Percentiles rank a stretch among this genome's conserved stretches.
Evolutionary conservation across 2,329 filamentous ascomycete genomes (phyloP).

Genomic region (Aspergillus awamori): DNA sequence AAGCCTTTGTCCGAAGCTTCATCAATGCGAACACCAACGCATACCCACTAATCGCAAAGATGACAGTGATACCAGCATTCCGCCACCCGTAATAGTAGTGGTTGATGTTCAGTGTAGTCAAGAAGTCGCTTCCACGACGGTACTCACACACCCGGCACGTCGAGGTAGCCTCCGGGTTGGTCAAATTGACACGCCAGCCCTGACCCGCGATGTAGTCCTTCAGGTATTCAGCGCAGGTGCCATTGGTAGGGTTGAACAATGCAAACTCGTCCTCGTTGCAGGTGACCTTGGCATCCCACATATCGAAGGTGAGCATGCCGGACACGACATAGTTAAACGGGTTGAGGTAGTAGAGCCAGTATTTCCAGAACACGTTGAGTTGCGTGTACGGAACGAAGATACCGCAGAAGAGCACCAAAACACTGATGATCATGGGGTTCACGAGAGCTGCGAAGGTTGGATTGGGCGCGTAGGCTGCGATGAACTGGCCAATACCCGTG

Average conservation of each 20-base stretch:
- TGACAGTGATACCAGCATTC: conserved; percentile 61
- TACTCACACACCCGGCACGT: conserved; percentile 66
- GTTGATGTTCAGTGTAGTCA: conserved; percentile 61
- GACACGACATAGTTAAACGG: conserved; percentile 66
- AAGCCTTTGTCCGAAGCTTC: conserved; percentile 43
- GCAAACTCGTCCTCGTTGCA: conserved; percentile 56
- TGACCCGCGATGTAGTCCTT: conserved; percentile 51
- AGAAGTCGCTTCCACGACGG: conserved; percentile 60
- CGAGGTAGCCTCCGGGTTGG: conserved; percentile 61
- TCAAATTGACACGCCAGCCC: conserved; percentile 55
- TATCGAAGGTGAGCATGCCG: conserved; percentile 56
- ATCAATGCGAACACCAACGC: conserved; percentile 48
- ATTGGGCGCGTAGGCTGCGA: conserved; percentile 71
- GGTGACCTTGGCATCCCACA: conserved; percentile 52
- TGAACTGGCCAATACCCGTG: conserved; percentile 74
- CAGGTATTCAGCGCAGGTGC: conserved; percentile 62
- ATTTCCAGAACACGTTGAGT: conserved; percentile 69
- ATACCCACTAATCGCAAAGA: conserved; percentile 61
- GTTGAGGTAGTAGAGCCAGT: conserved; percentile 65
- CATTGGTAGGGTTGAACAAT: conserved; percentile 44
- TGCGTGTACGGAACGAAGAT: conserved; percentile 66
- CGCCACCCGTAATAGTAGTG: conserved; percentile 69
- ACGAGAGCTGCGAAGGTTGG: conserved; percentile 71
- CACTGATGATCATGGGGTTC: conserved; percentile 75
- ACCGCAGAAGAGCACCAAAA: conserved; percentile 71